Evolutionary conservation across 805 yeast genomes (phyloP).

Genomic region (Brettanomyces sp.): DNA sequence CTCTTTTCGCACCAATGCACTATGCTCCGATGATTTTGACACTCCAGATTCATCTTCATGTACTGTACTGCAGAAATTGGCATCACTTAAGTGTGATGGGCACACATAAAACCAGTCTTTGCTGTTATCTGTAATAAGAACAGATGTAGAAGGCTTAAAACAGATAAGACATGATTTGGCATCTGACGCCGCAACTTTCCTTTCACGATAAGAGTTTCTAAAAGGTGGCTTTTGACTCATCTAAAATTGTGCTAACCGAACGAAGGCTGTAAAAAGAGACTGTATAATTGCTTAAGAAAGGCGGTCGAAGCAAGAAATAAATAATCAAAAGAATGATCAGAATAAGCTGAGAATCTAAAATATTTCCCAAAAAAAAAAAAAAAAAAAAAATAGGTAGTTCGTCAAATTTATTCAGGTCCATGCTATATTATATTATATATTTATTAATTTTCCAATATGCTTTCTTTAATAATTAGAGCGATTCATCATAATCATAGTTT

Average conservation of each 20-base stretch:
- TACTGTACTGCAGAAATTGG: conserved; percentile 29
- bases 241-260: background rate
- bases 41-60: conserved; percentile 23
- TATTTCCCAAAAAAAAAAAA: too few relatives aligned
- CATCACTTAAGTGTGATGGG: conserved; percentile 36
- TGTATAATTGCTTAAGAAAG: too few relatives aligned
- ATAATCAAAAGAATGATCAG: too few relatives aligned
- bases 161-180: conserved; percentile 41
- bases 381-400: too few relatives aligned
- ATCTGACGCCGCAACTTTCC: conserved; percentile 33
- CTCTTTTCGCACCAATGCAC: conserved; percentile 17
- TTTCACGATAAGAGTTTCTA: conserved; percentile 26
- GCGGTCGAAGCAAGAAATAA: too few relatives aligned
- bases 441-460: background rate
- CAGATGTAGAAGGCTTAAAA: conserved; percentile 38
- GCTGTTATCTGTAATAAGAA: conserved; percentile 32
- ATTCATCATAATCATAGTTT: background rate
- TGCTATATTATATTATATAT: background rate
- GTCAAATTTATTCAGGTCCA: too few relatives aligned
- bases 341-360: background rate
- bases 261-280: background rate
- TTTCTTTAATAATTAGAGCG: background rate
- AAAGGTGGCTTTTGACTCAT: conserved; percentile 14
- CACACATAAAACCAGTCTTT: conserved; percentile 49
- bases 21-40: conserved; percentile 10